Evolutionary conservation across 306 rosid species (phyloP), one percentile per base, ranked within the genome.

Genomic region (Vigna nakashimae): DNA sequence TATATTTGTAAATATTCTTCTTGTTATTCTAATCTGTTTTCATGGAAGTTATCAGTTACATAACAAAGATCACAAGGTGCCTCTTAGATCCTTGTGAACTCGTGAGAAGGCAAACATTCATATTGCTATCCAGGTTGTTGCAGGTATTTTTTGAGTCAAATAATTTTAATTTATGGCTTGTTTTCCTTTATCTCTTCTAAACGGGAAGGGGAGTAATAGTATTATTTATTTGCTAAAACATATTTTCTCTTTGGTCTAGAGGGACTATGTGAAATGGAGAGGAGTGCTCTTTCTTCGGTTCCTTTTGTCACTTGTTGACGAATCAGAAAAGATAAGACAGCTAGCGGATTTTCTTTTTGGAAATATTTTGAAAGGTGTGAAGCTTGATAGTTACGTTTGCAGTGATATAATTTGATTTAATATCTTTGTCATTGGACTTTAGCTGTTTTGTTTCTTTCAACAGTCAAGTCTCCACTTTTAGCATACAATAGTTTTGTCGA

Each of bases 191-290:
- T 52, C 73, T 48, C 17, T 17, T 62, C 13, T 62, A 13, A 22
- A 72, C 55, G 15, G 36, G 49, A 8, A 1, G 34, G 62, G 28
- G 32, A 65, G 9, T 45, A 55, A 55, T 55, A 20, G 3, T 18
- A 17, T 42, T 18, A 51, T 57, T 52, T 79, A 57, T 67, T 52
- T 79, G 32, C 74, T 78, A 48, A 26, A 73, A 78, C 9, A n/a
- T 66, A 15, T 46, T 7, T 7, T 73, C n/a, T 55, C 68, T 15
- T 82, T 46, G 79, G 17, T 81, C 65, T 84, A 93, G 98, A 89
- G 97, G 76, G 98, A 94, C 86, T 94, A 92, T 14, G 98, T 92
- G 86, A 94, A 94, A 87, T 94, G 98, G 98, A 90, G 91, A 87
- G 98, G 97, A 78, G 97, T 94, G 79, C 85, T 94, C 58, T 94